phyloP scores from a whole-genome alignment of 2,329 filamentous ascomycete species.

The Basipetospora chlamydospora region DNA sequence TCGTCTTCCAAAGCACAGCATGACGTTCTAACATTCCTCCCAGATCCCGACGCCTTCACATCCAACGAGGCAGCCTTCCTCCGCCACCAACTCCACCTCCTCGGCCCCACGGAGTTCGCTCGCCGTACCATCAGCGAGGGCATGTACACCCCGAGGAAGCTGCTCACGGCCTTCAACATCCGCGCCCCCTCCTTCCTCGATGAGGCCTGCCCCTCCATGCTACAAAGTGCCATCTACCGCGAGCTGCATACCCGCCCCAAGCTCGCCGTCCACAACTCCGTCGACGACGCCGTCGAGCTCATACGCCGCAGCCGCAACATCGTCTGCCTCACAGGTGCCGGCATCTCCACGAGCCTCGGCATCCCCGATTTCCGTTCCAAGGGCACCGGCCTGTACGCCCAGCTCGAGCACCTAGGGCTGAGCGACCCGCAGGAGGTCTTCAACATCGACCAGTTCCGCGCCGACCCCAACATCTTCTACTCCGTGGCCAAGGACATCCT shows the following conservation, averaged over 20 bases:
- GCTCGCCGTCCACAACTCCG: constrained; percentile 62
- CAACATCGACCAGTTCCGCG: constrained; percentile 72
- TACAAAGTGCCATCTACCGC: constrained; percentile 63
- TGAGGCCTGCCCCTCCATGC: constrained; percentile 57
- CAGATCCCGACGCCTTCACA: constrained; percentile 40
- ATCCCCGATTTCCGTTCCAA: constrained; percentile 96
- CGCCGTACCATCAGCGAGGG: constrained; percentile 54
- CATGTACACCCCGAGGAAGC: constrained; percentile 61
- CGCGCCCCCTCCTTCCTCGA: constrained; percentile 63
- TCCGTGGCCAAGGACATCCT: constrained; percentile 82
- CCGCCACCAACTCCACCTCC: constrained; percentile 55
- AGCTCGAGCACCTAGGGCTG: constrained; percentile 62
- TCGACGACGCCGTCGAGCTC: constrained; percentile 74
- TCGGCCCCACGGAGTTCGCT: constrained; percentile 69
- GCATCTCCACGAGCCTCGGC: constrained; percentile 90
- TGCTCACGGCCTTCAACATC: constrained; percentile 77
- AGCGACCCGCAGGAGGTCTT: constrained; percentile 91
- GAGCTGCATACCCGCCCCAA: constrained; percentile 75
- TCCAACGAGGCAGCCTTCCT: constrained; percentile 54
- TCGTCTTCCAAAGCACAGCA: no score
- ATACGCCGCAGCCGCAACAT: constrained; percentile 67
- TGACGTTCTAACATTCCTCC: constrained; percentile 10
- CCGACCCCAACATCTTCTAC: constrained; percentile 85
- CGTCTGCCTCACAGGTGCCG: constrained; percentile 85
- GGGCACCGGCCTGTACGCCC: constrained; percentile 79